Evolutionary conservation across 805 yeast genomes (phyloP).

Genomic region (Kodamaea hsintzibuensis): DNA sequence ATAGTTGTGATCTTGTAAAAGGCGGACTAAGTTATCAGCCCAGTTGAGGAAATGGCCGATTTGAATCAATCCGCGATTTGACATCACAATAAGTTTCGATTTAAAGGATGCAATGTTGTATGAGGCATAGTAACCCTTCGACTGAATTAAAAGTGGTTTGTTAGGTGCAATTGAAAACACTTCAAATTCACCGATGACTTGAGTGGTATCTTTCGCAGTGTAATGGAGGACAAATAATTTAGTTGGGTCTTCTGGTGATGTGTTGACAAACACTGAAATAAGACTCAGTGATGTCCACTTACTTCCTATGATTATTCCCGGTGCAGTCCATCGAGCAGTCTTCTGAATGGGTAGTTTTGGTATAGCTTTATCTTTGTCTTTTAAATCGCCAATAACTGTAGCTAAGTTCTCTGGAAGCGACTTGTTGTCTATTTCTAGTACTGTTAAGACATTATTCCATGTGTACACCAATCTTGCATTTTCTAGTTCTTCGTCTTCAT

Average conservation of each 20-base stretch:
- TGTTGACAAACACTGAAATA: constrained; percentile 10
- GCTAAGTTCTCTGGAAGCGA: constrained; percentile 32
- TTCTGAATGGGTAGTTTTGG: constrained; percentile 27
- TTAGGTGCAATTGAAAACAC: not conserved
- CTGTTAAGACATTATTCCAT: constrained; percentile 61
- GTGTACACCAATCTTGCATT: constrained; percentile 60
- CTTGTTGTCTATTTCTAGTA: constrained; percentile 50
- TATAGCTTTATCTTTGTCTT: constrained; percentile 39
- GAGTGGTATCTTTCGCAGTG: not conserved
- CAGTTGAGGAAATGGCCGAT: constrained; percentile 65
- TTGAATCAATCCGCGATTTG: constrained; percentile 26
- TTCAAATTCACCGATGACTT: not conserved
- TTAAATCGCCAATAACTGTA: constrained; percentile 27
- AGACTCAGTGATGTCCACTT: constrained; percentile 52
- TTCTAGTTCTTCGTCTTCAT: constrained; percentile 17
- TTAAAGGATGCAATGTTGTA: constrained; percentile 7
- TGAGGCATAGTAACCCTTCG: not conserved
- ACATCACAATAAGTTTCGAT: constrained; percentile 5
- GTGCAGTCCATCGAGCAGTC: constrained; percentile 25
- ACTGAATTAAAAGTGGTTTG: not conserved
- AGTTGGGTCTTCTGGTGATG: not conserved
- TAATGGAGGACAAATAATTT: not conserved
- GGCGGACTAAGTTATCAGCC: constrained; percentile 61
- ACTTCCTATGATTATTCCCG: constrained; percentile 42
- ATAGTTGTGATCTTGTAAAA: constrained; percentile 45